Evolutionary conservation across 176 grass and related monocot genomes (phyloP), one percentile per base, ranked within the genome.

Genomic region (Rhipidocladum racemiflorum): DNA sequence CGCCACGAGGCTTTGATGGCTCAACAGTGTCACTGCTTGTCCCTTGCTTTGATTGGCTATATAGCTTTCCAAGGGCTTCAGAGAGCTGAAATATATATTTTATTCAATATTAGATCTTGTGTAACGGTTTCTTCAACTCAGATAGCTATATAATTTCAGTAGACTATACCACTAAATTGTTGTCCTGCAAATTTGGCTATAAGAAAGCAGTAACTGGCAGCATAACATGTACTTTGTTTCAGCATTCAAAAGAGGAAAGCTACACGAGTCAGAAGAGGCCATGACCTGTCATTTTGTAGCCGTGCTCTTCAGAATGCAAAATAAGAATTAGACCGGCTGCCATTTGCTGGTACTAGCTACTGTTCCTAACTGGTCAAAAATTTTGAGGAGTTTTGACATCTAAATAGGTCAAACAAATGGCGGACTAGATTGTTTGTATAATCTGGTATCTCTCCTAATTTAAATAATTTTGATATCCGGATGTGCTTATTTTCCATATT

Each of bases 11-110:
- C 62, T 91, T 93, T 54, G 97, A 87, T 15, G 89, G 91, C 76
- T 99, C 97, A 53, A 95, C 91, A 1, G 80, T 75, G 4, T 96
- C 97, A 34, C 84, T 90, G 43, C 89, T 93, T 32, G 68, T 51
- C 61, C 74, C 91, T 87, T 94, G 92, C 81, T 91, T 99, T 66
- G 97, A 93, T 59, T 94, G 91, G 7, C 97, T 91, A 71, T 96
- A 99, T 42, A 99, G 82, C 87, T 99, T 99, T 43, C 93, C 97
- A 63, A 99, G 87, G 44, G 97, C 97, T 91, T 99, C 97, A 75
- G 97, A 99, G 43, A 99, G 90, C 97, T 99, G 92, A 61, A 86
- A 85, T 57, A 68, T 68, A 70, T 24, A 65, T 70, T 29, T 56
- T 44, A 30, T 48, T 18, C 27, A 76, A 21, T 27, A 68, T 82